Evolutionary conservation across 192 early-diverging fungal species (phyloP), one percentile per base, ranked within the genome.

Genomic region (Lunasporangiospora selenospora): DNA sequence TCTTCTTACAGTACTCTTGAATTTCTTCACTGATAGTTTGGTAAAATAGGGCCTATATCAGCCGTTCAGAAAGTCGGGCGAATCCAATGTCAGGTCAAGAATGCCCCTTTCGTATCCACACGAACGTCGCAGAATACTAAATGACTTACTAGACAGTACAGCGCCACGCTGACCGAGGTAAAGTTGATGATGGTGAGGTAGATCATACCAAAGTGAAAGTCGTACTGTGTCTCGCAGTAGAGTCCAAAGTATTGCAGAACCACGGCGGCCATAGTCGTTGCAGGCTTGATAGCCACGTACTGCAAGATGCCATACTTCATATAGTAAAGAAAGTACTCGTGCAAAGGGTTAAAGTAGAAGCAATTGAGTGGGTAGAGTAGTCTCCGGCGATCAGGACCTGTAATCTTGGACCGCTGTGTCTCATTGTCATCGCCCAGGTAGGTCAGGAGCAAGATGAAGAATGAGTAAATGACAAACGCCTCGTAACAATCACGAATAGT

Each of bases 401-500:
- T 55, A 47, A 67, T 78, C 57, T 55, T 77, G 5, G 62, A 77
- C 32, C 86, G 81, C 56, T 89, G 87, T 2, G 66, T 27, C 10
- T 46, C 59, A 51, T 47, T 63, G 46, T 62, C 63, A 8, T 75
- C 64, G 52, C 91, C 91, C 31, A 91, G 79, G 61, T 84, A 91
- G 45, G 85, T 85, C 31, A 91, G 67, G 57, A 93, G 57, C 21
- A 93, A 80, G 55, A 85, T 76, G 64, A 88, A 90, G 81, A 93
- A 93, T 1, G 83, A 83, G 32, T 84, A 83, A 44, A 93, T 86
- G 8, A 81, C 85, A 78, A 90, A 85, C 3, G 88, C 84, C 76
- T 93, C 89, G 66, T 93, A 93, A 47, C 80, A 88, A 63, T 90
- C 88, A 47, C 91, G 86, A 30, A 90, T 70, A 0, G 85, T 86